Percentiles rank a stretch among this genome's conserved stretches.
phyloP scores from a whole-genome alignment of 2,329 filamentous ascomycete species.

The Salinomyces thailandicus region DNA sequence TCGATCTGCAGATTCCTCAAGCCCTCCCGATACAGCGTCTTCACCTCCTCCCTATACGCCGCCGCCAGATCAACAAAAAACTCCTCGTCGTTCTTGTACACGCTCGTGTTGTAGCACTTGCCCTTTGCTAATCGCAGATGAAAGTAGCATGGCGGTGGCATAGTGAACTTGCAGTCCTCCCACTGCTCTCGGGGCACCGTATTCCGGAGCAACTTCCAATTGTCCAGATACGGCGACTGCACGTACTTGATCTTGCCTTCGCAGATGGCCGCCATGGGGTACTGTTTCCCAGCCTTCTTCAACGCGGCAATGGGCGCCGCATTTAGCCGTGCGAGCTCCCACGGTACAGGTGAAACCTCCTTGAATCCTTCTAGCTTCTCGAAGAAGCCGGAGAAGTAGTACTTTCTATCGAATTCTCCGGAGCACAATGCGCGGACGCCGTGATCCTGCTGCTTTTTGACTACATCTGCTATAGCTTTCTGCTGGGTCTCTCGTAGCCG shows the following conservation, averaged over 20 bases:
- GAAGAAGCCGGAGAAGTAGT: constrained; percentile 31
- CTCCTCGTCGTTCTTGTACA: constrained; percentile 24
- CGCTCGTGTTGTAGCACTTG: constrained; percentile 26
- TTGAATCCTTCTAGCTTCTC: constrained; percentile 30
- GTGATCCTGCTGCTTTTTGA: constrained; percentile 53
- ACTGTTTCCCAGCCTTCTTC: constrained; percentile 30
- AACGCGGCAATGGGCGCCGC: constrained; percentile 28
- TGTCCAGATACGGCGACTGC: constrained; percentile 26
- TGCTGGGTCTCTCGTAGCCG: constrained; percentile 54
- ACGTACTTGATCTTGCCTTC: constrained; percentile 28
- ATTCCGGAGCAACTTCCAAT: constrained; percentile 26
- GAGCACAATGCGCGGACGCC: constrained; percentile 56
- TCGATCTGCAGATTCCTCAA: constrained; percentile 30
- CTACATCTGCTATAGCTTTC: constrained; percentile 53
- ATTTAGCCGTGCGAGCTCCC: constrained; percentile 26
- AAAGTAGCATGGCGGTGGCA: constrained; percentile 30
- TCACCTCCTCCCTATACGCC: constrained; percentile 28
- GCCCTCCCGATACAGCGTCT: constrained; percentile 26
- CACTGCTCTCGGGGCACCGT: constrained; percentile 26
- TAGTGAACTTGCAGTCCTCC: constrained; percentile 29
- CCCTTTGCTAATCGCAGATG: constrained; percentile 27
- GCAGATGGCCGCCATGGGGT: constrained; percentile 29
- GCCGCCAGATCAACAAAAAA: constrained; percentile 29
- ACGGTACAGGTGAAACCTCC: constrained; percentile 27
- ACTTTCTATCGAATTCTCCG: constrained; percentile 51